These are phyloP conservation scores for Typha latifolia DNA, from an alignment of 176 grass and related monocot genomes.

Conservation along the genomic window DNA sequence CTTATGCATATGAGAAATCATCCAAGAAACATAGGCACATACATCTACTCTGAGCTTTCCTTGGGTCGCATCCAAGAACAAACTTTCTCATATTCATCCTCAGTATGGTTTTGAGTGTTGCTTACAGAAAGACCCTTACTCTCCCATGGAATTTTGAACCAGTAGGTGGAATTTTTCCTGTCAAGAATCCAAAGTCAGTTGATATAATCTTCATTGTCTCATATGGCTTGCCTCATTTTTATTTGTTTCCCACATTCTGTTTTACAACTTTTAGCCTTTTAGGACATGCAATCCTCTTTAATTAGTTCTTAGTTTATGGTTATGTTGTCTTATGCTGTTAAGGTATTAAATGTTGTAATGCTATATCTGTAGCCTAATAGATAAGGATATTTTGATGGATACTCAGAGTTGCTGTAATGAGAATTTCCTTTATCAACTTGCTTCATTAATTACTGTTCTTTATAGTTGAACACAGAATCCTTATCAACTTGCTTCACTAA, in stretches of 20 bases:
- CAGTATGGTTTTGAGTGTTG: no score
- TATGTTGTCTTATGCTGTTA: background rate
- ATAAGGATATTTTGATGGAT: slow-evolving; percentile 1
- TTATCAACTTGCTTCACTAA: background rate
- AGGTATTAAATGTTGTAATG: background rate
- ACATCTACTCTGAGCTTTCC: no score
- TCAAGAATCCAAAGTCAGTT: background rate
- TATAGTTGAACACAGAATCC: background rate
- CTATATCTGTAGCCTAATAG: background rate
- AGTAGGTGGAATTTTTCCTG: background rate
- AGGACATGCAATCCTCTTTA: background rate
- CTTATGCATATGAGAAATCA: no score
- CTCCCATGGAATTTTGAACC: background rate
- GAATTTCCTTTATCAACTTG: background rate
- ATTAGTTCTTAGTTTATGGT: background rate
- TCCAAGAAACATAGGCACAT: no score
- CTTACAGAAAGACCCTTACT: background rate
- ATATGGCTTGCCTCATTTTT: background rate
- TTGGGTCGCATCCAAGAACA: no score
- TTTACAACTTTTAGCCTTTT: background rate
- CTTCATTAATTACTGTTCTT: background rate
- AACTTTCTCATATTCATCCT: no score
- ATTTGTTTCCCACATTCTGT: background rate
- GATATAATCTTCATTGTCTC: background rate
- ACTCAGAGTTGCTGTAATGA: background rate